Evolutionary conservation across 805 yeast genomes (phyloP), one percentile per base, ranked within the genome.

Genomic region (Yarrowia bubula): DNA sequence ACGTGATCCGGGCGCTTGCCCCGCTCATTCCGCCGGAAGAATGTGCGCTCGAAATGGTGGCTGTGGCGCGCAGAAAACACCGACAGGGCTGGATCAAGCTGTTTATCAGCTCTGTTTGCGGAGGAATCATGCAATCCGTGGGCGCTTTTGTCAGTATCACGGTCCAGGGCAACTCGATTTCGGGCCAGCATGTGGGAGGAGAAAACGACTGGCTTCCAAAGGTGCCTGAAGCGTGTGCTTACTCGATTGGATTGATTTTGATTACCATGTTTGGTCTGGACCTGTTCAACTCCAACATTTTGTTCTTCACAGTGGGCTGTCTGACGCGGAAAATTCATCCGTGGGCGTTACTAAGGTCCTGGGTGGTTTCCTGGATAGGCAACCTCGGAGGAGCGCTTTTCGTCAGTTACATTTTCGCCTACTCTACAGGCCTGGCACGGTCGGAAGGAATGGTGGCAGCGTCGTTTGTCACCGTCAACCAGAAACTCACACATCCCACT

Each of bases 211-310:
- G 58, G 58, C 14, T 15, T 13, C 58, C 58, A 13, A 51, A 51
- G 32, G 18, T 51, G 5, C 43, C 42, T 2, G 58, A 55, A 17
- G 48, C 48, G 1, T 31, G 13, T 1, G 48, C 48, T 2, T 60
- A 43, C 22, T 41, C 64, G 11, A 38, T 60, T 8, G 64, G 64
- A 8, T 33, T 44, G 35, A 41, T 60, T 9, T 37, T 60, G 13
- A 60, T 60, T 37, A 37, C 50, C 18, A 32, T 33, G 42, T 37
- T 44, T 15, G 58, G 64, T 60, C 38, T 60, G 22, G 64, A 60
- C 35, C 18, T 60, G 61, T 55, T 55, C 62, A 55, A 55, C 48
- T 55, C 62, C 48, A 55, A 60, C 46, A 60, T 60, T 18, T 13
- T 60, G 18, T 60, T 44, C 28, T 60, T 60, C 64, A 55, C 62